These are phyloP conservation scores for Globisporangium okanoganense DNA, from an alignment of 352 stramenopile genomes.

Conservation along the genomic window DNA sequence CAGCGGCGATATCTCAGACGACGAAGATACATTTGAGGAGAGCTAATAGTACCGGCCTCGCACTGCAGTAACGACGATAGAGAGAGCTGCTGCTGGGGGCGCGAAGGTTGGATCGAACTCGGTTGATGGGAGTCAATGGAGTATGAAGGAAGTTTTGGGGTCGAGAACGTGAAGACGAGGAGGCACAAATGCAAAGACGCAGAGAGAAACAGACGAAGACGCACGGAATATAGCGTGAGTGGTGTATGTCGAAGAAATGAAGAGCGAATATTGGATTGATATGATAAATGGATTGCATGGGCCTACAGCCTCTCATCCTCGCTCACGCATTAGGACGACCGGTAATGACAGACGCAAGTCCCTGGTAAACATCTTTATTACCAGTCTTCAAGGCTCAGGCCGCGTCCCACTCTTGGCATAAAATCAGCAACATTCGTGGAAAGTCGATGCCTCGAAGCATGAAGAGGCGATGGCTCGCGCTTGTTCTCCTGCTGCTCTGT, in stretches of 20 bases:
- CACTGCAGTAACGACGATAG: slow-evolving; percentile 4
- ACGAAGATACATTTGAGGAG: slow-evolving; percentile 20
- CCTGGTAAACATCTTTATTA: too few species aligned
- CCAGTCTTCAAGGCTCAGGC: background rate
- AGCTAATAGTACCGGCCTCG: slow-evolving; percentile 1
- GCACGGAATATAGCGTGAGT: slow-evolving; percentile 4
- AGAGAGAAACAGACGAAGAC: background rate
- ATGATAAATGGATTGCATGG: slow-evolving; percentile 12
- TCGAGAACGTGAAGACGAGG: slow-evolving; percentile 2
- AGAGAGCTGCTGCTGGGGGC: background rate
- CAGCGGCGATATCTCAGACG: slow-evolving; percentile 13
- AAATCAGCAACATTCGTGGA: background rate
- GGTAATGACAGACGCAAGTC: too few species aligned
- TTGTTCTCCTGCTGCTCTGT: slow-evolving; percentile 7
- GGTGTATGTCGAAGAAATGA: slow-evolving; percentile 11
- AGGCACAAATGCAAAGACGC: slow-evolving; percentile 2
- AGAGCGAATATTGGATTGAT: slow-evolving; percentile 13
- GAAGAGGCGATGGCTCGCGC: slow-evolving; percentile 9
- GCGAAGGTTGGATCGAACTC: background rate
- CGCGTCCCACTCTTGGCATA: background rate
- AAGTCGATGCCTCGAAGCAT: slow-evolving; percentile 1
- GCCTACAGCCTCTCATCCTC: background rate
- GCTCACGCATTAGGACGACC: background rate
- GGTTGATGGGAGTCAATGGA: slow-evolving; percentile 7
- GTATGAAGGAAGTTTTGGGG: slow-evolving; percentile 16